Evolutionary conservation across 2,329 filamentous ascomycete species (phyloP).

Genomic region (Scorias spongiosa): DNA sequence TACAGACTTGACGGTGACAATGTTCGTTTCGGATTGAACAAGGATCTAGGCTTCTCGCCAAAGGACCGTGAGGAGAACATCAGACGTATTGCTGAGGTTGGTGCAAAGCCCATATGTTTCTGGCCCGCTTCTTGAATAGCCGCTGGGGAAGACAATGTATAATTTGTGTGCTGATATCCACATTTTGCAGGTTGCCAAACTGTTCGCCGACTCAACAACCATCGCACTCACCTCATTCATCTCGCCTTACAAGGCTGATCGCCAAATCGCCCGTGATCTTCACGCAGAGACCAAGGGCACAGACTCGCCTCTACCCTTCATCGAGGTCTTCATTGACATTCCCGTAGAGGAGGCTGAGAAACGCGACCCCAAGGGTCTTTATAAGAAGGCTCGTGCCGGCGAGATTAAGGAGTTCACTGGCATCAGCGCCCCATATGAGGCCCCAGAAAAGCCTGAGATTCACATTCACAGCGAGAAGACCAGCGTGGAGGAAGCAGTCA

Average conservation of each 20-base stretch:
- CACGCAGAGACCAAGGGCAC: slow-evolving; percentile 49
- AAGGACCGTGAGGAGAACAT: slow-evolving; percentile 96
- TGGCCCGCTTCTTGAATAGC: not conserved
- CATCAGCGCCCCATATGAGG: slow-evolving; percentile 89
- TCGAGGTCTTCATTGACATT: slow-evolving; percentile 89
- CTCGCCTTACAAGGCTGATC: slow-evolving; percentile 80
- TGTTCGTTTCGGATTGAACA: slow-evolving; percentile 94
- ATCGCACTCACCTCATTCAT: slow-evolving; percentile 94
- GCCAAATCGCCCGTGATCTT: slow-evolving; percentile 64
- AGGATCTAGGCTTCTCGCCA: slow-evolving; percentile 89
- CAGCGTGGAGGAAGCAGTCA: slow-evolving; percentile 77
- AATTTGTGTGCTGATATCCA: no score
- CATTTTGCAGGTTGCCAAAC: slow-evolving; percentile 57
- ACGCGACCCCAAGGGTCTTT: slow-evolving; percentile 91
- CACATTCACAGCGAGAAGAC: slow-evolving; percentile 69
- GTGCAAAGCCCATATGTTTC: not conserved
- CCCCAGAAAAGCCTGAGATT: slow-evolving; percentile 71
- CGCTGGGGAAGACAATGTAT: no score
- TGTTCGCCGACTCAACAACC: slow-evolving; percentile 81
- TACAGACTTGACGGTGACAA: slow-evolving; percentile 98
- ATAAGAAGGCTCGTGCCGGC: slow-evolving; percentile 88
- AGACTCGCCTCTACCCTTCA: slow-evolving; percentile 57
- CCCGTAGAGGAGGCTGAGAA: slow-evolving; percentile 83
- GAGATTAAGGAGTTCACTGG: slow-evolving; percentile 97
- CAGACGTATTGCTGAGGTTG: slow-evolving; percentile 71